Evolutionary conservation across 768 basidiomycete genomes (phyloP).

Genomic region (Boletellus ananiceps): DNA sequence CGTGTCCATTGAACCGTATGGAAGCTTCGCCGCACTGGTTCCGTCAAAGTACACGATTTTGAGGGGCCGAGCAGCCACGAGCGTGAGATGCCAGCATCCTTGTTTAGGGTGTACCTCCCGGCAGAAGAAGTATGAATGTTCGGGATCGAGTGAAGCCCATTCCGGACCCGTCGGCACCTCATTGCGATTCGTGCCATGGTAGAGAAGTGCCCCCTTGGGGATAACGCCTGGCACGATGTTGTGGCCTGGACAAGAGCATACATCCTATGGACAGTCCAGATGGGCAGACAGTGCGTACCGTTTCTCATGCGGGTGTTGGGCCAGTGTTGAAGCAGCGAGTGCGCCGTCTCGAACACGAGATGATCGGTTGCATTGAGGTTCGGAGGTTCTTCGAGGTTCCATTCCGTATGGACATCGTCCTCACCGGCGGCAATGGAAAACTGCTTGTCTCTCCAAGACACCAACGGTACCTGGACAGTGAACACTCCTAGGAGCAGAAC

Average conservation of each 20-base stretch:
- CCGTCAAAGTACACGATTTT: constrained; percentile 35
- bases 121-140: constrained; percentile 38
- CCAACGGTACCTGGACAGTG: no score
- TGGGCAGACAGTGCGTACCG: constrained; percentile 13
- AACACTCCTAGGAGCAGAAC: no score
- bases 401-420: not conserved
- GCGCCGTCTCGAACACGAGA: constrained; percentile 28
- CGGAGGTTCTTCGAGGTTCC: constrained; percentile 21
- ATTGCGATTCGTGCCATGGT: constrained; percentile 20
- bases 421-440: no score
- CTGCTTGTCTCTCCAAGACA: not conserved
- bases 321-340: constrained; percentile 33
- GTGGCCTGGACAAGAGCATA: constrained; percentile 17
- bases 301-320: constrained; percentile 37
- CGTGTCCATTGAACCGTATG: constrained; percentile 29
- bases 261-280: not conserved
- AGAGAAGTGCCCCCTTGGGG: constrained; percentile 31
- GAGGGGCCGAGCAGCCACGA: constrained; percentile 20
- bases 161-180: constrained; percentile 25
- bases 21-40: constrained; percentile 29
- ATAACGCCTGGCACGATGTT: constrained; percentile 29
- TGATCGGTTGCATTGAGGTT: constrained; percentile 29
- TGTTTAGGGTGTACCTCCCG: not conserved
- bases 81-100: constrained; percentile 17
- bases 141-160: constrained; percentile 31